Conservation (phyloP, 805 yeast genomes). For the Lipomyces japonicus region DNA sequence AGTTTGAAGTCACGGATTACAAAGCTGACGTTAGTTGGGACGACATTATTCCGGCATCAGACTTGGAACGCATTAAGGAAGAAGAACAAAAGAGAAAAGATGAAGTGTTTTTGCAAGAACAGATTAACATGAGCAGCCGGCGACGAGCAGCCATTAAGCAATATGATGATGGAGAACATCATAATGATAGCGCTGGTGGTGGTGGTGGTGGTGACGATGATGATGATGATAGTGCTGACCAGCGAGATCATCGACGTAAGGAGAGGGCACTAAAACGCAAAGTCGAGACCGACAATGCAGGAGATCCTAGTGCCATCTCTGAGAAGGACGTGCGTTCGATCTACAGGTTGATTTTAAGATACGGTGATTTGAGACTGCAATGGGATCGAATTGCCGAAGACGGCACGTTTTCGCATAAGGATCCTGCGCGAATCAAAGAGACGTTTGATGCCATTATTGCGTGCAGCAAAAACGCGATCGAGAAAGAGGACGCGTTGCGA, state of each 20-base stretch:
- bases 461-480: conserved; percentile 57
- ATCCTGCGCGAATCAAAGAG: conserved; percentile 70
- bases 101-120: conserved; percentile 82
- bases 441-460: conserved; percentile 70
- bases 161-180: conserved; percentile 40
- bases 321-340: conserved; percentile 85
- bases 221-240: conserved; percentile 43
- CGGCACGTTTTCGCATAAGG: conserved; percentile 80
- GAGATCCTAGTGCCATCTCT: conserved; percentile 53
- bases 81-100: conserved; percentile 85
- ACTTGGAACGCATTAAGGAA: conserved; percentile 79
- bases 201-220: conserved; percentile 42
- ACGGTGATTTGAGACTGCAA: conserved; percentile 67
- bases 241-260: conserved; percentile 38
- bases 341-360: conserved; percentile 73
- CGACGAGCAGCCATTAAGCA: conserved; percentile 50
- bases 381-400: conserved; percentile 88
- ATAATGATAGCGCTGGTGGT: conserved; percentile 43
- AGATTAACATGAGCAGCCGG: conserved; percentile 79
- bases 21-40: conserved; percentile 96
- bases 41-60: conserved; percentile 96
- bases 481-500: conserved; percentile 64
- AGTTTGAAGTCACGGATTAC: conserved; percentile 97
- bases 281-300: conserved; percentile 36
- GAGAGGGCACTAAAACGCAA: conserved; percentile 41